Percentiles rank a stretch among this genome's conserved stretches.
These are phyloP conservation scores for Falciphora oryzae DNA, from an alignment of 2,329 filamentous ascomycete species.

Conservation along the genomic window DNA sequence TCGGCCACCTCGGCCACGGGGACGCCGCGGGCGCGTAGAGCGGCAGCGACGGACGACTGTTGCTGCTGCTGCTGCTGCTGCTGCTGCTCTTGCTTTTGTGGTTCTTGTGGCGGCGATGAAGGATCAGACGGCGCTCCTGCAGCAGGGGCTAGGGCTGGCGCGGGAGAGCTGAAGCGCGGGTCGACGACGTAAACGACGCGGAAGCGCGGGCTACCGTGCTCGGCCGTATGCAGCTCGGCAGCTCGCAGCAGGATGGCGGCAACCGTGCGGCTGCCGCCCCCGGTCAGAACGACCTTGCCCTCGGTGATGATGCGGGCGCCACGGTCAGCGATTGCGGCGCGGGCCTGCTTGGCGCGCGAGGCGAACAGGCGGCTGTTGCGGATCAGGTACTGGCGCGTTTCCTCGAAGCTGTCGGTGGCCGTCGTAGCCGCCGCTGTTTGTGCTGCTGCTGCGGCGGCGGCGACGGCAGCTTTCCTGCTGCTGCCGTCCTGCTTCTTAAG, in stretches of 20 bases:
- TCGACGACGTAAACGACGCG: constrained; percentile 74
- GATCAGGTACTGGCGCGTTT: constrained; percentile 75
- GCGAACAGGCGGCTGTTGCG: constrained; percentile 85
- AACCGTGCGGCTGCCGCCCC: constrained; percentile 82
- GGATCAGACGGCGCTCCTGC: no score
- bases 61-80: background rate
- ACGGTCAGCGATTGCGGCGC: constrained; percentile 74
- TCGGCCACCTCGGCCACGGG: constrained; percentile 77
- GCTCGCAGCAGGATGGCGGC: constrained; percentile 70
- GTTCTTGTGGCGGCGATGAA: constrained; percentile 46
- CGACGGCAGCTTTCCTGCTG: constrained; percentile 13
- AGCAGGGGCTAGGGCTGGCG: constrained; percentile 13
- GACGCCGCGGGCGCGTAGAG: constrained; percentile 67
- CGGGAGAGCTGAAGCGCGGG: constrained; percentile 31
- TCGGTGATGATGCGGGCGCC: constrained; percentile 75
- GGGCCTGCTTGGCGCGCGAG: constrained; percentile 74
- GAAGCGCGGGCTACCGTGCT: constrained; percentile 59
- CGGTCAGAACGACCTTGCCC: constrained; percentile 78
- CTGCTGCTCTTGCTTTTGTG: constrained; percentile 47
- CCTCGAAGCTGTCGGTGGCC: constrained; percentile 62
- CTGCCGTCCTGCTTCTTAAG: constrained; percentile 44
- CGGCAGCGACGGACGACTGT: constrained; percentile 34
- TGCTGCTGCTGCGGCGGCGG: constrained; percentile 22
- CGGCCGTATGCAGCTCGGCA: constrained; percentile 52
- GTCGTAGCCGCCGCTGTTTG: constrained; percentile 11